phyloP scores from a whole-genome alignment of 208 protist genomes.

The Leishmania braziliensis region DNA sequence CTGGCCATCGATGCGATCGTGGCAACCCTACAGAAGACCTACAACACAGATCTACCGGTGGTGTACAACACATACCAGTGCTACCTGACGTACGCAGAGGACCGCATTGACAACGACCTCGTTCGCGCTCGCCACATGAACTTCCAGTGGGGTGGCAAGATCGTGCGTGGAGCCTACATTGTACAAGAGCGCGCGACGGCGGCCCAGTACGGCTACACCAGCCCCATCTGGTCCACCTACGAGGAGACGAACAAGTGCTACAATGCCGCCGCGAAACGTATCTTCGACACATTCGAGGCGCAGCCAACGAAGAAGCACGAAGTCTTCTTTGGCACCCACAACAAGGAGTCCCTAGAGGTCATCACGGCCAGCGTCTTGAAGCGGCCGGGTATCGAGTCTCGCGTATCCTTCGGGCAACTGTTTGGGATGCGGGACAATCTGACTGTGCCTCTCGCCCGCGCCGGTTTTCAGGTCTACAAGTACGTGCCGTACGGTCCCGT shows the following conservation, averaged over 20 bases:
- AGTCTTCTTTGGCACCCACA: conserved; percentile 94
- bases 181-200: conserved; percentile 83
- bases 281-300: conserved; percentile 59
- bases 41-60: conserved; percentile 90
- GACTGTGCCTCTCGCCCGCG: conserved; percentile 89
- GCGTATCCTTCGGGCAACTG: conserved; percentile 93
- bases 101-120: conserved; percentile 90
- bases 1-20: conserved; percentile 95
- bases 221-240: conserved; percentile 91
- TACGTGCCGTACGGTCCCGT: conserved; percentile 98
- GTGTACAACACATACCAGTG: conserved; percentile 98
- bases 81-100: conserved; percentile 94
- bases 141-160: conserved; percentile 94
- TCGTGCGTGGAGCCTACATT: conserved; percentile 97
- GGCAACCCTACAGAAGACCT: conserved; percentile 81
- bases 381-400: conserved; percentile 38
- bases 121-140: conserved; percentile 69
- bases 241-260: conserved; percentile 94
- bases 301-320: conserved; percentile 63
- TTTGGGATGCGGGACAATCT: conserved; percentile 97
- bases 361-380: conserved; percentile 77
- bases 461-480: conserved; percentile 89
- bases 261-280: conserved; percentile 64
- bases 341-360: conserved; percentile 79
- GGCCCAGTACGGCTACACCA: conserved; percentile 73